These are phyloP conservation scores for Amanita molliuscula DNA, from an alignment of 768 basidiomycete genomes.

Conservation along the genomic window DNA sequence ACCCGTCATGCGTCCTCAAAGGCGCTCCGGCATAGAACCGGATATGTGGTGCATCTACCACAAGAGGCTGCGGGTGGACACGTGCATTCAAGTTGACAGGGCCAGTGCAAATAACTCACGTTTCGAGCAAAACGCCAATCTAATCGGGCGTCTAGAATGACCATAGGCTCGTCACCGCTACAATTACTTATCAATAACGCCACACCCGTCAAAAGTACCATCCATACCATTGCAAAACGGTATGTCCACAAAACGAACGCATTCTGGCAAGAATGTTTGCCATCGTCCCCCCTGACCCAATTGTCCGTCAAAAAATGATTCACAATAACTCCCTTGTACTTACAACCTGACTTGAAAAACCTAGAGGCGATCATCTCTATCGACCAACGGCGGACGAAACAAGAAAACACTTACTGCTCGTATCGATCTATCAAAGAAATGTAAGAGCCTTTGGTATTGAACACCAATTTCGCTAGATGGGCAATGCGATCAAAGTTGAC, in stretches of 20 bases:
- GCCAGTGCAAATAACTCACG: slow-evolving; percentile 25
- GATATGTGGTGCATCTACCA: slow-evolving; percentile 52
- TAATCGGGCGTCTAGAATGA: slow-evolving; percentile 63
- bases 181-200: slow-evolving; percentile 1
- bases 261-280: slow-evolving; percentile 35
- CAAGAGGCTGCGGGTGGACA: slow-evolving; percentile 45
- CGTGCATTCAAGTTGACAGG: not conserved
- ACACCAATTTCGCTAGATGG: slow-evolving; percentile 88
- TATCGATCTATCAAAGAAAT: slow-evolving; percentile 79
- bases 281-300: slow-evolving; percentile 33
- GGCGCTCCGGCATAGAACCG: slow-evolving; percentile 93
- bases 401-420: slow-evolving; percentile 52
- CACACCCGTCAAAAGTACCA: not conserved
- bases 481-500: slow-evolving; percentile 90
- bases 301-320: not conserved
- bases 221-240: slow-evolving; percentile 63
- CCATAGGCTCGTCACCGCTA: slow-evolving; percentile 76
- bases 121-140: slow-evolving; percentile 90
- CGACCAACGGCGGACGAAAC: not conserved
- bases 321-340: slow-evolving; percentile 12
- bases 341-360: slow-evolving; percentile 89
- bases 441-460: slow-evolving; percentile 77
- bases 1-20: slow-evolving; percentile 80
- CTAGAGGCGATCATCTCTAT: slow-evolving; percentile 21
- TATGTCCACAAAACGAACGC: slow-evolving; percentile 75